Base-by-base conservation (phyloP, 805 yeast species). In the Kodamaea fukazawae region DNA sequence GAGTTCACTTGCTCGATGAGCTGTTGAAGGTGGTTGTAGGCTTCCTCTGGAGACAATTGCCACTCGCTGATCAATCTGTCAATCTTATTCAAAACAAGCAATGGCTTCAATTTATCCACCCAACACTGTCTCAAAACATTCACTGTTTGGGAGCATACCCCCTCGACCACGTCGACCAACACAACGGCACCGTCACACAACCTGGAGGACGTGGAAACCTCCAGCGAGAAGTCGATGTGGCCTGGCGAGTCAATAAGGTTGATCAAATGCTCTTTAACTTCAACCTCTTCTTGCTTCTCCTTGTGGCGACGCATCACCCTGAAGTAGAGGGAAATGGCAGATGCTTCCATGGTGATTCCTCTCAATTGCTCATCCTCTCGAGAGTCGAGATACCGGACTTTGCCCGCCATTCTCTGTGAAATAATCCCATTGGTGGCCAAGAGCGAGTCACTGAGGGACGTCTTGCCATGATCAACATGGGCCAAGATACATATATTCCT, bases 401-500 rank as follows among this genome's bases (percentile, higher is more conserved):
- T 90, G 23, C 99, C 99, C 2, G 97, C 99, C 77, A 90, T 74
- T 55, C 91, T 73, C 50, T 85, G 96, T 0, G 99, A 91, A 32
- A 93, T 89, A 58, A 93, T 89, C 36, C 99, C 99, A 63, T 95
- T 93, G 27, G 96, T 84, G 17, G 99, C 98, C 29, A 93, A 66
- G 34, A 93, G 67, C 7, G 96, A 85, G 61, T 93, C 99, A 32
- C 96, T 85, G 23, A 93, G 69, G 2, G 98, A 87, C 0, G 99
- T 93, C 65, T 93, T 93, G 18, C 99, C 99, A 58, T 93, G 99
- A 60, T 93, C 99, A 16, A 93, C 99, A 63, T 93, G 99, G 0
- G 99, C 99, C 36, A 93, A 71, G 45, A 93, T 88, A 63, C 99
- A 93, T 32, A 93, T 87, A 61, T 93, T 93, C 45, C 99, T 73